Base-by-base conservation (phyloP, 2,329 filamentous ascomycete genomes). In the Amylocarpus encephaloides region DNA sequence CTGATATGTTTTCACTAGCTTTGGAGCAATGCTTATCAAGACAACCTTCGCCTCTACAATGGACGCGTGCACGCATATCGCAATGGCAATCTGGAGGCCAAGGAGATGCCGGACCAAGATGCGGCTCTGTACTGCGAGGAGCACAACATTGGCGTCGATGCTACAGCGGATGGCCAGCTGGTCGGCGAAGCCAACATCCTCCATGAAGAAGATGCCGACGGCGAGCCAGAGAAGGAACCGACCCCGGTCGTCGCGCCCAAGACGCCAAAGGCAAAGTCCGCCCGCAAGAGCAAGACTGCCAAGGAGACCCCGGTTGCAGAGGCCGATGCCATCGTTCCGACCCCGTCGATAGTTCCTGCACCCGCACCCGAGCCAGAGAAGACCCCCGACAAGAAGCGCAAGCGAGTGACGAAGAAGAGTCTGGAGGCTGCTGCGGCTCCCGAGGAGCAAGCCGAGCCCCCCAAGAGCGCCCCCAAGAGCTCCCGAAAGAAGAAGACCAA, bases 11-110 rank as follows among this genome's bases (percentile, higher is more conserved):
- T 30, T 19, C 11, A 26, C 30, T 51, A 66, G 64, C 60, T 66
- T 55, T 84, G 80, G 80, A 81, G 82, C 68, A 77, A 79, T 49
- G 80, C 79, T 5, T 84, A 84, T 68, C 78, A 82, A 69, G 83
- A 83, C 70, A 83, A 83, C 66, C 73, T 83, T 44, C 77, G 79
- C 30, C 71, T 83, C 44, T 84, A 84, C 71, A 80, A 83, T 55
- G 80, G 80, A 10, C 76, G 79, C 50, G 78, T 83, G 26, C 78
- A 82, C 66, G 80, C 79, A 1, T 84, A 83, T 71, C 82, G 82
- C 73, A 65, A 68, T 32, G 78, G 78, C 57, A 83, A 83, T 69
- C 63, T 67, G 4, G 64, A 71, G 5, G 80, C 80, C 57, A 79
- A 80, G 64, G 71, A 75, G 57, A 83, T 84, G 80, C 69, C 67